Evolutionary conservation across 305 asterid species (phyloP), one percentile per base, ranked within the genome.

Genomic region (Ajuga reptans): DNA sequence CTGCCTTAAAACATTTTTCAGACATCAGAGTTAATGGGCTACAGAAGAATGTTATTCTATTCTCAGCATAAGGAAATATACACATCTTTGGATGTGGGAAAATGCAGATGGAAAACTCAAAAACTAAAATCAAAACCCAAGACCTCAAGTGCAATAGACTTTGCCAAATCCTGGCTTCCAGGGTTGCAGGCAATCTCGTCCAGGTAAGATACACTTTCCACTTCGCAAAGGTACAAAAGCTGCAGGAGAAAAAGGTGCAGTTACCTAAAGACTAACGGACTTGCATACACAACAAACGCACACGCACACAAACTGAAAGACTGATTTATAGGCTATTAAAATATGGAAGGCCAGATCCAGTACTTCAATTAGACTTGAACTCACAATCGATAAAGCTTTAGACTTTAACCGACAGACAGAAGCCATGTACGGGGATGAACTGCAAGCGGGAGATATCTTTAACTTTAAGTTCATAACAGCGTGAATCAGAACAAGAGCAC

Each of bases 211-310:
- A 86, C 86, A 63, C 84, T 85, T 79, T 94, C 99, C 10, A 95
- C 89, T 83, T 94, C 99, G 46, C 98, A 94, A 17, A 94, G 99
- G 81, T 84, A 81, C 87, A 88, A 77, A 57, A 94, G 89, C 99
- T 94, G 93, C 90, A 85, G 64, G 27, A 75, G 49, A 37, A 72
- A 15, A 51, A 50, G 68, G 61, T 24, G 36, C 72, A 72, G 62
- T 66, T 73, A 66, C 68, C 60, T 71, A 52, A 43, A 53, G 53
- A 71, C 52, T 14, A 24, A 56, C 49, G 56, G 58, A 66, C 60
- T 50, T 52, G 66, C 47, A 59, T 43, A 10, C 73, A 50, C 31
- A 46, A 37, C 42, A 36, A 27, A 52, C 34, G 27, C 53, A 69
- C 14, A 24, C 64, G 63, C 37, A 55, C 42, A 68, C 16, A 65